Evolutionary conservation across 192 early-diverging fungal species (phyloP).

Genomic region (Tieghemiomyces parasiticus): DNA sequence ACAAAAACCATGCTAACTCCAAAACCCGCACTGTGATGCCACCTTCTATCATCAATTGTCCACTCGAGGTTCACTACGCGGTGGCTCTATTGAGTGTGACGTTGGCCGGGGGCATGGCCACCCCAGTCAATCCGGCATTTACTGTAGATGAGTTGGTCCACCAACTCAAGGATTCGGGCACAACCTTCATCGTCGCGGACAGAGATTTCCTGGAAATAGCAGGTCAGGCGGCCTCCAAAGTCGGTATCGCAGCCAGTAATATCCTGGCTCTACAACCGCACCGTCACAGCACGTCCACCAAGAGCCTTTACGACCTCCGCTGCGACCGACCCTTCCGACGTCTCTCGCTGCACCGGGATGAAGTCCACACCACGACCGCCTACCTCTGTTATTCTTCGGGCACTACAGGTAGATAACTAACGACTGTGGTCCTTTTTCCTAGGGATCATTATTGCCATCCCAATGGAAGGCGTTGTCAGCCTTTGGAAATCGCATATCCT

Average conservation of each 20-base stretch:
- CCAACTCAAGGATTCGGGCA: neutral
- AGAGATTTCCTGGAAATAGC: neutral
- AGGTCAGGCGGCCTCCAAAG: neutral
- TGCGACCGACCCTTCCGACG: too few species aligned
- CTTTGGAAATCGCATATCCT: too few species aligned
- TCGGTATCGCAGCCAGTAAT: neutral
- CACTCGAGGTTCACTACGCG: neutral
- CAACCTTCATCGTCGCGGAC: neutral
- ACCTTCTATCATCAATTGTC: too few species aligned
- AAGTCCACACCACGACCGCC: conserved; percentile 19
- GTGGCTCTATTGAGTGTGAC: neutral
- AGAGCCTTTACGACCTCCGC: neutral
- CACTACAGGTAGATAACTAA: conserved; percentile 35
- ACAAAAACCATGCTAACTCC: too few species aligned
- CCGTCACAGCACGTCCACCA: neutral
- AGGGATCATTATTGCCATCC: too few species aligned
- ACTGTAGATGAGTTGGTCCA: neutral
- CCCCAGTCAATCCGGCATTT: neutral
- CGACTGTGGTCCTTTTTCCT: too few species aligned
- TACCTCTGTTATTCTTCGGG: conserved; percentile 59
- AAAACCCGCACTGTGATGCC: too few species aligned
- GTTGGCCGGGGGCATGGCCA: neutral
- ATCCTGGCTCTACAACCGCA: neutral
- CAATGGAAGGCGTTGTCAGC: too few species aligned
- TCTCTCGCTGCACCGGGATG: too few species aligned